Evolutionary conservation across 2,329 filamentous ascomycete species (phyloP).

Genomic region (Penicillium expansum): DNA sequence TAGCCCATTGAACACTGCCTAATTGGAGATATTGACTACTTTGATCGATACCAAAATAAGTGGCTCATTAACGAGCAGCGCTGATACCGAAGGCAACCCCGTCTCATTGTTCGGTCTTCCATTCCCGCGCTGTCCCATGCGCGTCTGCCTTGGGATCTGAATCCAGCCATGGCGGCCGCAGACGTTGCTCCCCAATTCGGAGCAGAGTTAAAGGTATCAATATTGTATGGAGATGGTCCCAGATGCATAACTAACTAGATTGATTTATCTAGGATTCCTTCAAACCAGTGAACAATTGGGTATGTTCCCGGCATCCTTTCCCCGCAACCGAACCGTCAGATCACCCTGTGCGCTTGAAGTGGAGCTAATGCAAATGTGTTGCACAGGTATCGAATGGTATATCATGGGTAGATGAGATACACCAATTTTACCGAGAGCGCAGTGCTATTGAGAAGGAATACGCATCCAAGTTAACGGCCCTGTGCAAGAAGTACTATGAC

Average conservation of each 20-base stretch:
- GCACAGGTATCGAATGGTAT: constrained; percentile 74
- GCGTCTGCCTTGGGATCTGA: constrained; percentile 20
- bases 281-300: constrained; percentile 90
- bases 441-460: constrained; percentile 97
- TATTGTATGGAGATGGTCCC: background rate
- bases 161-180: constrained; percentile 67
- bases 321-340: constrained; percentile 13
- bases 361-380: constrained; percentile 20
- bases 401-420: constrained; percentile 91
- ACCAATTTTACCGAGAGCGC: constrained; percentile 95
- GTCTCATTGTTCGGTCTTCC: background rate
- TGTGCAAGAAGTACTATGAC: constrained; percentile 96
- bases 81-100: background rate
- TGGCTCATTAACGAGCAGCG: background rate
- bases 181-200: constrained; percentile 85
- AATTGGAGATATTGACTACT: background rate
- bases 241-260: constrained; percentile 21
- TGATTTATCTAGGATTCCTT: constrained; percentile 73
- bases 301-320: constrained; percentile 38
- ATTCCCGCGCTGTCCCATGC: constrained; percentile 24
- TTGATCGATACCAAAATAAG: background rate
- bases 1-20: background rate
- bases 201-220: constrained; percentile 79
- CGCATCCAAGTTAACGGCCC: constrained; percentile 75
- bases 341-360: constrained; percentile 7